phyloP scores from a whole-genome alignment of 2,329 filamentous ascomycete species.

The Fusarium praegraminearum region DNA sequence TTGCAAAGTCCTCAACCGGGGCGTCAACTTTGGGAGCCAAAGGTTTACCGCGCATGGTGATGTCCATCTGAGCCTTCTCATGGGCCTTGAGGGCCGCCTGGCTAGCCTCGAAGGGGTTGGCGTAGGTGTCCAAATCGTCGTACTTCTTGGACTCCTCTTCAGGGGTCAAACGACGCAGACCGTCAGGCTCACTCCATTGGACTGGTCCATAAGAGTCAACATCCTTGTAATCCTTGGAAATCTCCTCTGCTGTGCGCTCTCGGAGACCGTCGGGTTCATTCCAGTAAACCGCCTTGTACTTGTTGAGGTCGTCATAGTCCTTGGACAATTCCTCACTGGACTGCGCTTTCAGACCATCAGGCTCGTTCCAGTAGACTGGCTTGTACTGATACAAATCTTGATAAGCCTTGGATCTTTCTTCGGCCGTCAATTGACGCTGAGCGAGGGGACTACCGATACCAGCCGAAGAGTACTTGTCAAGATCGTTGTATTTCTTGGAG shows the following conservation, averaged over 20 bases:
- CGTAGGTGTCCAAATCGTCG: constrained; percentile 55
- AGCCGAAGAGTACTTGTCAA: constrained; percentile 51
- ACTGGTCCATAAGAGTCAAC: constrained; percentile 55
- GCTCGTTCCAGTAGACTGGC: constrained; percentile 52
- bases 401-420: constrained; percentile 55
- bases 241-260: constrained; percentile 49
- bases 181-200: constrained; percentile 50
- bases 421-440: constrained; percentile 45
- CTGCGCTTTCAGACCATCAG: constrained; percentile 48
- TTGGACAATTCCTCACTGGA: constrained; percentile 53
- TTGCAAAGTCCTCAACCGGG: constrained; percentile 43
- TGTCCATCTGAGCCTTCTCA: constrained; percentile 48
- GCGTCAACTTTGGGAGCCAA: constrained; percentile 53
- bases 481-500: constrained; percentile 54
- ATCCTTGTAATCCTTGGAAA: constrained; percentile 57
- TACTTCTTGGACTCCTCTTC: constrained; percentile 50
- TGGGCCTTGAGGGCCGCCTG: constrained; percentile 47
- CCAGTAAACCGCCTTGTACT: constrained; percentile 50
- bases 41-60: constrained; percentile 53
- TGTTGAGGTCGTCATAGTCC: constrained; percentile 53
- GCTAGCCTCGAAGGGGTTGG: constrained; percentile 52
- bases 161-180: constrained; percentile 46
- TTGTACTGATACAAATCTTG: constrained; percentile 57
- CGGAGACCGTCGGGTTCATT: constrained; percentile 51
- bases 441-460: constrained; percentile 48